Evolutionary conservation across 306 rosid genomes (phyloP).

Genomic region (Clitoria ternatea): DNA sequence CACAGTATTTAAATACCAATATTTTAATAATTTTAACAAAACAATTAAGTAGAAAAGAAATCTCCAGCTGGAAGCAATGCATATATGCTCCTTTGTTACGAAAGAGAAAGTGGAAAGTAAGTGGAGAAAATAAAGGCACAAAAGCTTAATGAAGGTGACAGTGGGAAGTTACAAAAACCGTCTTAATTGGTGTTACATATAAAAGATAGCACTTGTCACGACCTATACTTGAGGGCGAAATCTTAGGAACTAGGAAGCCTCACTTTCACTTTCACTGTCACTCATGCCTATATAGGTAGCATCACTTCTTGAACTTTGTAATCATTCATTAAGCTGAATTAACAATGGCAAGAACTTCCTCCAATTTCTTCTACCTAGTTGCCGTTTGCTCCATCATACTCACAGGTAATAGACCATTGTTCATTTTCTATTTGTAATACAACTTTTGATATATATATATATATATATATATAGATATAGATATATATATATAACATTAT

Average conservation of each 20-base stretch:
- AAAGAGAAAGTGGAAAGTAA: slow-evolving; percentile 50
- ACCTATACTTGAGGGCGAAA: slow-evolving; percentile 9
- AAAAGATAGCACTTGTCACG: slow-evolving; percentile 37
- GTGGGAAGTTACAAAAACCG: slow-evolving; percentile 18
- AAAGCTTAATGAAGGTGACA: slow-evolving; percentile 33
- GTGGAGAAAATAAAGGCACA: slow-evolving; percentile 30
- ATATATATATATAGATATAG: no score
- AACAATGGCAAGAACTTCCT: slow-evolving; percentile 44
- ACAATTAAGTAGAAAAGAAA: slow-evolving; percentile 38
- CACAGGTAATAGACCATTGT: slow-evolving; percentile 37
- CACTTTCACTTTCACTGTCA: background rate
- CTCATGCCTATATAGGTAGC: slow-evolving; percentile 28
- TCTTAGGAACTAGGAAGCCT: slow-evolving; percentile 22
- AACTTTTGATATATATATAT: no score
- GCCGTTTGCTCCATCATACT: slow-evolving; percentile 31
- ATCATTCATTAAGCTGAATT: slow-evolving; percentile 13
- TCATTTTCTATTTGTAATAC: slow-evolving; percentile 2
- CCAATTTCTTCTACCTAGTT: slow-evolving; percentile 29
- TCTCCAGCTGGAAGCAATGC: slow-evolving; percentile 67
- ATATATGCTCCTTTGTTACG: slow-evolving; percentile 56
- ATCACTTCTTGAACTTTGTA: background rate
- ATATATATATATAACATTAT: no score
- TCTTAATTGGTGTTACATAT: background rate
- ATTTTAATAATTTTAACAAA: slow-evolving; percentile 17
- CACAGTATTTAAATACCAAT: background rate